phyloP scores from a whole-genome alignment of 768 basidiomycete species.

The Cystobasidium onofrii region DNA sequence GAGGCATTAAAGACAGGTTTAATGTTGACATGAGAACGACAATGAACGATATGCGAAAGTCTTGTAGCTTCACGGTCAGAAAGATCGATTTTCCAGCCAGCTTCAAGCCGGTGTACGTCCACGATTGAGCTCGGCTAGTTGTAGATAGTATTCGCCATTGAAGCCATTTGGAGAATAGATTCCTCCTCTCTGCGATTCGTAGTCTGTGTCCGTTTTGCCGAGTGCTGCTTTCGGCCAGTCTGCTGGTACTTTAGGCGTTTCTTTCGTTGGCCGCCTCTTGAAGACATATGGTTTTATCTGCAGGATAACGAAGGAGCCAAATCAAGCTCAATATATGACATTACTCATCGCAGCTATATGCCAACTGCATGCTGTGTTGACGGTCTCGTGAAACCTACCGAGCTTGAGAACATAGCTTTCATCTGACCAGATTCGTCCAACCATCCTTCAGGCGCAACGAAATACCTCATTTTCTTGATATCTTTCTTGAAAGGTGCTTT shows the following conservation, averaged over 20 bases:
- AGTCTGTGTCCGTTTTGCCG: conserved; percentile 38
- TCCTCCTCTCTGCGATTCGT: conserved; percentile 35
- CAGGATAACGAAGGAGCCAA: neutral
- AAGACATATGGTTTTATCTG: conserved; percentile 66
- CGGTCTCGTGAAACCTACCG: neutral
- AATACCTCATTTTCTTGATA: conserved; percentile 41
- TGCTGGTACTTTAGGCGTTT: neutral
- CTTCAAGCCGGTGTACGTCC: neutral
- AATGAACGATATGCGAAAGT: neutral
- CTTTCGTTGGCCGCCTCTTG: conserved; percentile 25
- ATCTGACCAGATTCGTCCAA: conserved; percentile 32
- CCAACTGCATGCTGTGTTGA: too few relatives aligned
- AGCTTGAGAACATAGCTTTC: neutral
- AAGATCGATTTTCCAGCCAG: neutral
- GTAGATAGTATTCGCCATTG: conserved; percentile 44
- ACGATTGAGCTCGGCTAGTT: conserved; percentile 36
- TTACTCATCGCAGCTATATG: neutral
- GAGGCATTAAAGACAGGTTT: neutral
- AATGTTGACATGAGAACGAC: neutral
- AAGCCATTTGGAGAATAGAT: conserved; percentile 41
- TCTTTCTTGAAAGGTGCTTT: conserved; percentile 42
- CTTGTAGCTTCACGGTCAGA: neutral
- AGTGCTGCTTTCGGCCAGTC: conserved; percentile 40
- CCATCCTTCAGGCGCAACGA: conserved; percentile 39
- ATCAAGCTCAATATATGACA: neutral